Percentiles rank a stretch among this genome's conserved stretches.
These are phyloP conservation scores for Ambrosia artemisiifolia DNA, from an alignment of 129 eudicot genomes.

Conservation along the genomic window DNA sequence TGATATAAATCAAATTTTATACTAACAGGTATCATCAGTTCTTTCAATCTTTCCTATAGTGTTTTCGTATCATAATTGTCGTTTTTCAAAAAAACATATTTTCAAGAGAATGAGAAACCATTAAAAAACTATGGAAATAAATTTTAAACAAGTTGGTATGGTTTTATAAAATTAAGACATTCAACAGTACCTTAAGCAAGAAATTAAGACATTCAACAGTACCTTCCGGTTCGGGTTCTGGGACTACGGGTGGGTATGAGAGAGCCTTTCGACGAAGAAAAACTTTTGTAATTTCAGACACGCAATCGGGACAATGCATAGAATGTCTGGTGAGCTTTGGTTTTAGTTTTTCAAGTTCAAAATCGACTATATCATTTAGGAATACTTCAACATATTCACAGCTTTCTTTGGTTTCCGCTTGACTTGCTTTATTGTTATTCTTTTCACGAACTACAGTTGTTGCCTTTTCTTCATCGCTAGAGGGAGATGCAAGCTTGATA, in stretches of 20 bases:
- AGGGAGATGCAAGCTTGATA: too few species aligned
- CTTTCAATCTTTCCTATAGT: too few species aligned
- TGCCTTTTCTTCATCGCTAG: too few species aligned
- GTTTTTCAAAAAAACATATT: too few species aligned
- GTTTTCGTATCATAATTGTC: too few species aligned
- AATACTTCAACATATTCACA: slow-evolving; percentile 19
- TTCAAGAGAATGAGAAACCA: too few species aligned
- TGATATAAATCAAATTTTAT: too few species aligned
- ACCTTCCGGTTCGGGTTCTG: background rate
- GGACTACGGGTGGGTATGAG: background rate
- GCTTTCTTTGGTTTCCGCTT: slow-evolving; percentile 22
- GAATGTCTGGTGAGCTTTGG: slow-evolving; percentile 46
- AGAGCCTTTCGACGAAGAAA: slow-evolving; percentile 43
- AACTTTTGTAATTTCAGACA: slow-evolving; percentile 43
- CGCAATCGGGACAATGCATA: slow-evolving; percentile 57
- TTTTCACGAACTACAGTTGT: too few species aligned
- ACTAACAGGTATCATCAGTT: too few species aligned
- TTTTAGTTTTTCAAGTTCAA: slow-evolving; percentile 54
- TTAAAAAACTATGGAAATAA: too few species aligned
- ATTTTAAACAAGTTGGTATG: slow-evolving; percentile 44
- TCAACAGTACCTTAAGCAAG: slow-evolving; percentile 57
- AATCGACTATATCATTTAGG: slow-evolving; percentile 49
- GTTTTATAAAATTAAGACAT: too few species aligned
- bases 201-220: slow-evolving; percentile 56
- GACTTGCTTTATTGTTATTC: too few species aligned